Percentiles rank a stretch among this genome's conserved stretches.
phyloP scores from a whole-genome alignment of 2,329 filamentous ascomycete genomes.

The Chrysoporthe puriensis region DNA sequence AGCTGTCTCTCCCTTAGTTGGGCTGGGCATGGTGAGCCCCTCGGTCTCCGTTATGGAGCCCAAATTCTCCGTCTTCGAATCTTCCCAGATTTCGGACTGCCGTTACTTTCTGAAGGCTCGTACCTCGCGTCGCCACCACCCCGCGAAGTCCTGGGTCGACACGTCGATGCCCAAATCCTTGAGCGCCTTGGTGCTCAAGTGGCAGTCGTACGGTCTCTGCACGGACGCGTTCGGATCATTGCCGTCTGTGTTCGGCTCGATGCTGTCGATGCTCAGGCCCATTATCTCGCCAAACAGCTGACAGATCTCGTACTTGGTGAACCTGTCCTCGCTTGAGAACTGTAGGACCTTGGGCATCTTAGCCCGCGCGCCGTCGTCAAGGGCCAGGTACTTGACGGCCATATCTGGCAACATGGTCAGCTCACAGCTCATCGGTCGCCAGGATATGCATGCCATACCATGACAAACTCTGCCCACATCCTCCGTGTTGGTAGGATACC shows the following conservation, averaged over 20 bases:
- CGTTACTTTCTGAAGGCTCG: slow-evolving; percentile 60
- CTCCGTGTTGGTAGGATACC: slow-evolving; percentile 88
- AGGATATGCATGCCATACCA: slow-evolving; percentile 48
- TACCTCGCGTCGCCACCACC: slow-evolving; percentile 76
- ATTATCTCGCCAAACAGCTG: slow-evolving; percentile 77
- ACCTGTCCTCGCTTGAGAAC: slow-evolving; percentile 83
- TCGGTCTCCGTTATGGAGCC: background rate
- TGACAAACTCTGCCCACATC: slow-evolving; percentile 80
- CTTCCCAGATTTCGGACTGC: background rate
- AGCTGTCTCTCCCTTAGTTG: slow-evolving; percentile 12
- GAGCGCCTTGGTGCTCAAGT: slow-evolving; percentile 77
- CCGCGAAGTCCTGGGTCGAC: slow-evolving; percentile 72
- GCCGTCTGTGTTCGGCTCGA: slow-evolving; percentile 71
- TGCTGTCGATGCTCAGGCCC: slow-evolving; percentile 69
- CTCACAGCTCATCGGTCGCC: slow-evolving; percentile 17
- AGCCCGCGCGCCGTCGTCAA: slow-evolving; percentile 46
- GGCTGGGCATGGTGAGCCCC: background rate
- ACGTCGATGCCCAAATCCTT: slow-evolving; percentile 76
- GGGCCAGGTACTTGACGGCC: slow-evolving; percentile 65
- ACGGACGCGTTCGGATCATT: slow-evolving; percentile 73
- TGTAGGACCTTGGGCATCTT: slow-evolving; percentile 74
- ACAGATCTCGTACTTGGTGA: slow-evolving; percentile 91
- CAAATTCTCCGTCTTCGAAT: background rate
- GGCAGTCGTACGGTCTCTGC: slow-evolving; percentile 84
- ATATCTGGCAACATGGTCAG: slow-evolving; percentile 56